These are phyloP conservation scores for Elsinoe australis DNA, from an alignment of 2,329 filamentous ascomycete genomes.

Conservation along the genomic window DNA sequence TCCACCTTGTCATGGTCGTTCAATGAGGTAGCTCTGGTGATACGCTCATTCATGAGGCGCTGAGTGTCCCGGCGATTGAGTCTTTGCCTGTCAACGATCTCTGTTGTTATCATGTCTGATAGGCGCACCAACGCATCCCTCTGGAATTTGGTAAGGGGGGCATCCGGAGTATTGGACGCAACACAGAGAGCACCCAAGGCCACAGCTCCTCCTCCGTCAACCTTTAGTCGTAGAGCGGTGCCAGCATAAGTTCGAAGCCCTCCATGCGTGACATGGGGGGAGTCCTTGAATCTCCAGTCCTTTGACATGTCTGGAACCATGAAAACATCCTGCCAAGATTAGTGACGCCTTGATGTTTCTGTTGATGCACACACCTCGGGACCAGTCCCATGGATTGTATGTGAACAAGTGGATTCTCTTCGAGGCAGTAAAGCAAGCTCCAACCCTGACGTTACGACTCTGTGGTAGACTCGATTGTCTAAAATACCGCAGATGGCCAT, in stretches of 20 bases:
- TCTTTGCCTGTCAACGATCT: conserved; percentile 36
- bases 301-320: conserved; percentile 36
- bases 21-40: conserved; percentile 24
- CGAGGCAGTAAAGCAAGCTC: conserved; percentile 38
- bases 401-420: conserved; percentile 40
- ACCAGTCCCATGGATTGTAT: conserved; percentile 31
- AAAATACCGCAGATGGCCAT: conserved; percentile 41
- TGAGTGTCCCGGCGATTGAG: conserved; percentile 36
- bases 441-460: conserved; percentile 38
- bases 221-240: conserved; percentile 34
- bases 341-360: not conserved
- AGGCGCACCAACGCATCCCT: conserved; percentile 33
- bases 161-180: conserved; percentile 32
- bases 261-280: conserved; percentile 36
- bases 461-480: conserved; percentile 38
- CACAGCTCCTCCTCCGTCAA: conserved; percentile 35
- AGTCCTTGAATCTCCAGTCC: conserved; percentile 40
- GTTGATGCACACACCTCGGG: conserved; percentile 21
- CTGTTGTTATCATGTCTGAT: conserved; percentile 36
- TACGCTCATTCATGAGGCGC: conserved; percentile 33
- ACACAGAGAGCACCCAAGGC: conserved; percentile 41
- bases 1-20: conserved; percentile 21
- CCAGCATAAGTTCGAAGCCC: conserved; percentile 39
- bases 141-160: conserved; percentile 28
- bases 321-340: conserved; percentile 32